Conservation (phyloP, 441 rosid genomes). For the Melastoma candidum region DNA sequence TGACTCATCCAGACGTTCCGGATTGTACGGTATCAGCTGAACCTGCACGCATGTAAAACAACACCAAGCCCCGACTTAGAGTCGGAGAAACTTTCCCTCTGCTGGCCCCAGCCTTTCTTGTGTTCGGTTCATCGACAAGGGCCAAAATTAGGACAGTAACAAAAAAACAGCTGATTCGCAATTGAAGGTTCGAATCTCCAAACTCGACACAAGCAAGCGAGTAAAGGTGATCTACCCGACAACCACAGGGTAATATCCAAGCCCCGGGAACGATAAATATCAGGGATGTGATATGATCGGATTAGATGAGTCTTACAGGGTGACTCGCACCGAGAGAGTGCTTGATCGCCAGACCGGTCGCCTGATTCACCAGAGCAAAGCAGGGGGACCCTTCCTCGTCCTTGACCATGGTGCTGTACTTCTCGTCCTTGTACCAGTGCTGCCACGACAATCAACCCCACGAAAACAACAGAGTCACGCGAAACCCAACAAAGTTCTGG, state of each 20-base stretch:
- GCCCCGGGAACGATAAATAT: neutral
- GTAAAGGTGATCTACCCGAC: neutral
- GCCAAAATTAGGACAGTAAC: too few species aligned
- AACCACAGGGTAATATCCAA: conserved; percentile 3
- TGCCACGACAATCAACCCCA: conserved; percentile 17
- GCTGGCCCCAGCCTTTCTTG: too few species aligned
- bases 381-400: conserved; percentile 71
- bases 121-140: too few species aligned
- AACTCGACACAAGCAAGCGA: too few species aligned
- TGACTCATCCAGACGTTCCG: conserved; percentile 53
- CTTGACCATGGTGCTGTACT: conserved; percentile 63
- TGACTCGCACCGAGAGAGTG: conserved; percentile 64
- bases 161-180: too few species aligned
- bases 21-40: conserved; percentile 45
- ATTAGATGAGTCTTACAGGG: conserved; percentile 45
- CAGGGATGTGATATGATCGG: neutral
- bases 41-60: conserved; percentile 35
- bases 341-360: conserved; percentile 73
- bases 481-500: too few species aligned
- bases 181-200: too few species aligned
- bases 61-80: too few species aligned
- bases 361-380: conserved; percentile 72
- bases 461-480: too few species aligned
- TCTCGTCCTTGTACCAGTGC: conserved; percentile 89
- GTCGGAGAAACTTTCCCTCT: too few species aligned